Evolutionary conservation across 2,329 filamentous ascomycete genomes (phyloP).

Genomic region (Cordyceps sp.): DNA sequence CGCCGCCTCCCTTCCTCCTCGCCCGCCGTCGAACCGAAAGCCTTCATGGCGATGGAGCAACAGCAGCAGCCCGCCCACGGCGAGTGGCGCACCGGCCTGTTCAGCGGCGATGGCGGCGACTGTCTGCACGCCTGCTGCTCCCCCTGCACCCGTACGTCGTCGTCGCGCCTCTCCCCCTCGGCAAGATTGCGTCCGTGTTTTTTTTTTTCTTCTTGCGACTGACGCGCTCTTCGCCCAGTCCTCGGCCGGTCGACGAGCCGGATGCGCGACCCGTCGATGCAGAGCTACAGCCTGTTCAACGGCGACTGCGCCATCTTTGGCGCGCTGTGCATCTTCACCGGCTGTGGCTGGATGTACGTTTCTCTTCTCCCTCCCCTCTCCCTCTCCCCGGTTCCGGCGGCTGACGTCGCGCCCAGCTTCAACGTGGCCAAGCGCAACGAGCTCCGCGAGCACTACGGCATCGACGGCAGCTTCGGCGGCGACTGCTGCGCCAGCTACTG

Average conservation of each 20-base stretch:
- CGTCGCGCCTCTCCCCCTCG: no score
- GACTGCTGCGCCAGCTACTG: constrained; percentile 38
- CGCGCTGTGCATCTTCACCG: constrained; percentile 19
- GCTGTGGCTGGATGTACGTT: constrained; percentile 27
- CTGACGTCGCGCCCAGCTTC: constrained; percentile 13
- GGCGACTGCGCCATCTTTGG: constrained; percentile 23
- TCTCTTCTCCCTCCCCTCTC: background rate
- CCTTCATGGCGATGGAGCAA: background rate
- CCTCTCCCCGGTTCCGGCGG: background rate
- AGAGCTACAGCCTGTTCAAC: constrained; percentile 21
- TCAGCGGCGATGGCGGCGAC: no score
- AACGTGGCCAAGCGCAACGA: constrained; percentile 35
- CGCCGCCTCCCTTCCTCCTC: constrained; percentile 10
- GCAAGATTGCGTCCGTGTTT: no score
- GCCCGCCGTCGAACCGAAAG: background rate
- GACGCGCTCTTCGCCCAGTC: constrained; percentile 12
- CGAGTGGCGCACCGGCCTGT: no score
- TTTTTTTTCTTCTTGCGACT: background rate
- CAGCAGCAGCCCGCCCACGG: no score
- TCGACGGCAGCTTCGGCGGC: constrained; percentile 27
- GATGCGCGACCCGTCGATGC: constrained; percentile 24
- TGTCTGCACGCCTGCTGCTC: background rate
- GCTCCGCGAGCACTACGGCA: constrained; percentile 35
- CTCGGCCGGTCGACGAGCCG: constrained; percentile 26
- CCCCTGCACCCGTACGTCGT: background rate